These are phyloP conservation scores for Xylaria sp. DNA, from an alignment of 2,329 filamentous ascomycete genomes.

Conservation along the genomic window DNA sequence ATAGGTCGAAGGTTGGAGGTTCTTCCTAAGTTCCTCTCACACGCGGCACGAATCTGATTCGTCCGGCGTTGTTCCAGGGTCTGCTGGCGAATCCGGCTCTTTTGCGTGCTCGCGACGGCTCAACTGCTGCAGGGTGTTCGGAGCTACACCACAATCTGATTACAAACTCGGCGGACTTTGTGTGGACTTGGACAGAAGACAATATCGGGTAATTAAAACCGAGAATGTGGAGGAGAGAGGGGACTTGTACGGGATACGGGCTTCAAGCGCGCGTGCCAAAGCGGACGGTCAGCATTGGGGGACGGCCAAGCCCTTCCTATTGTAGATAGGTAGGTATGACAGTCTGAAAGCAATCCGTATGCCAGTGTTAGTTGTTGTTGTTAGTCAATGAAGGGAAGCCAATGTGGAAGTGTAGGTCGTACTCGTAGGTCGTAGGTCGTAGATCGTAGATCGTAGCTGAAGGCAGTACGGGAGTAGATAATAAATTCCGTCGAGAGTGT, in stretches of 20 bases:
- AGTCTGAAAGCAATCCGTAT: neutral
- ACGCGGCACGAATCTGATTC: slow-evolving; percentile 17
- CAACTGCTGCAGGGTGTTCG: neutral
- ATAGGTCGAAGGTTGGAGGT: slow-evolving; percentile 22
- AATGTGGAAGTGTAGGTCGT: slow-evolving; percentile 1
- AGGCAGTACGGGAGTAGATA: neutral
- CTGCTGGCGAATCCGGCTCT: slow-evolving; percentile 14
- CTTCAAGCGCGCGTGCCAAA: slow-evolving; percentile 9
- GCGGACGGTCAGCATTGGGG: neutral
- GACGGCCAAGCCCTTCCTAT: neutral
- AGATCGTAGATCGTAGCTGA: too few relatives aligned
- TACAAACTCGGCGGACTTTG: neutral
- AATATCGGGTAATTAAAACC: neutral
- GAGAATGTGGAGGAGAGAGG: neutral
- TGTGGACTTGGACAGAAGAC: neutral
- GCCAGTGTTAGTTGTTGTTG: too few relatives aligned
- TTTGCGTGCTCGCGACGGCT: slow-evolving; percentile 1
- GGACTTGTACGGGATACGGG: neutral
- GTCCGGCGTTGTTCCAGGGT: slow-evolving; percentile 15
- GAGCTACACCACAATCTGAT: neutral
- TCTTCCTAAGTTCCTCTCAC: slow-evolving; percentile 4
- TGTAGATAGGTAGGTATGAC: neutral
- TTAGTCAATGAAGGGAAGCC: neutral
- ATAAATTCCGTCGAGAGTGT: neutral
- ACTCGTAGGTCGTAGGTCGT: neutral